These are phyloP conservation scores for Lactarius trivialis DNA, from an alignment of 768 basidiomycete genomes.

Conservation along the genomic window DNA sequence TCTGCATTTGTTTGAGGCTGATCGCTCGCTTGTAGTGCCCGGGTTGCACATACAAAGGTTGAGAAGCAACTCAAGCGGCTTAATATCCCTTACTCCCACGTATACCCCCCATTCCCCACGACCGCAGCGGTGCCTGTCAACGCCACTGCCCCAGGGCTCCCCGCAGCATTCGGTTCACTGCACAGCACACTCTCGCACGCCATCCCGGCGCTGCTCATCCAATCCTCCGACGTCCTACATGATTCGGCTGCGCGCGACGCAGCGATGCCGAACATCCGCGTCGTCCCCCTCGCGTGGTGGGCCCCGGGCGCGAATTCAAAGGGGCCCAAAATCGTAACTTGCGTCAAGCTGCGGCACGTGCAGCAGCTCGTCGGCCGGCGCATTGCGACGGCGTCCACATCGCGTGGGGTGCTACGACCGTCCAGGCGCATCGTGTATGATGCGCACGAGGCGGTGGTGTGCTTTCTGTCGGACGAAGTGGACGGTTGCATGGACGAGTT, in stretches of 20 bases:
- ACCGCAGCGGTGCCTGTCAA: constrained; percentile 26
- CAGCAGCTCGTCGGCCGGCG: constrained; percentile 76
- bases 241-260: constrained; percentile 85
- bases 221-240: constrained; percentile 72
- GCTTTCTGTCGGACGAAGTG: constrained; percentile 81
- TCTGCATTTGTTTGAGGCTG: neutral
- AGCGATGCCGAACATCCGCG: constrained; percentile 86
- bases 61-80: constrained; percentile 82
- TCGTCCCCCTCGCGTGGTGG: constrained; percentile 91
- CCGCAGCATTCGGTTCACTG: constrained; percentile 45
- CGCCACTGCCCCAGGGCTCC: constrained; percentile 18
- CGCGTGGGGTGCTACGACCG: constrained; percentile 61
- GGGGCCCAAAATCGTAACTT: constrained; percentile 63
- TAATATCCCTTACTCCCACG: constrained; percentile 68
- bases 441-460: constrained; percentile 80
- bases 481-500: constrained; percentile 87
- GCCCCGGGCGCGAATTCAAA: constrained; percentile 30
- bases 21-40: constrained; percentile 47
- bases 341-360: constrained; percentile 85
- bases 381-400: constrained; percentile 41
- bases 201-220: constrained; percentile 78
- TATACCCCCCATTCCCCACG: constrained; percentile 47
- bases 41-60: constrained; percentile 84
- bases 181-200: constrained; percentile 72
- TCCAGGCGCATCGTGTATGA: constrained; percentile 88